Percentiles rank a stretch among this genome's conserved stretches.
phyloP scores from a whole-genome alignment of 202 grass and related monocot species.

The Panicum hallii region DNA sequence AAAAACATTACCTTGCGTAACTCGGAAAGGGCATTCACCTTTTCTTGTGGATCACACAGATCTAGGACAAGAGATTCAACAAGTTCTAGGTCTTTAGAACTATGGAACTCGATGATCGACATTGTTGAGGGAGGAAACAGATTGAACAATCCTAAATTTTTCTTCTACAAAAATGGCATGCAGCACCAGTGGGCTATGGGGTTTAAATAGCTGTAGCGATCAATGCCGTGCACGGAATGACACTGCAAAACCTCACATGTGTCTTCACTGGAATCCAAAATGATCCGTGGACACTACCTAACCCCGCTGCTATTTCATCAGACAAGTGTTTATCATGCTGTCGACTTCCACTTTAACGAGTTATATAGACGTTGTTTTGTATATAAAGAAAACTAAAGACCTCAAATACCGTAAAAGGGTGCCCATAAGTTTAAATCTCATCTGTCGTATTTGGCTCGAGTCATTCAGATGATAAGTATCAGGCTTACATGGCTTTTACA shows the following conservation, averaged over 20 bases:
- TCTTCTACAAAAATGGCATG: not conserved
- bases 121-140: not conserved
- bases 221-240: not conserved
- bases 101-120: not conserved
- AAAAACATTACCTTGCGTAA: slow-evolving; percentile 30
- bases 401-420: not conserved
- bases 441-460: not conserved
- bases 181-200: not conserved
- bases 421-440: not conserved
- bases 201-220: slow-evolving; percentile 11
- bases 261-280: slow-evolving; percentile 27
- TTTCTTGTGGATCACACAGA: slow-evolving; percentile 20
- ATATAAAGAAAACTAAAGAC: slow-evolving; percentile 22
- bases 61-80: slow-evolving; percentile 36
- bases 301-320: not conserved
- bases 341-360: slow-evolving; percentile 36
- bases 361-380: not conserved
- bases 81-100: not conserved
- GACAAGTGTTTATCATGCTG: not conserved
- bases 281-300: not conserved
- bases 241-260: slow-evolving; percentile 19
- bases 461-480: slow-evolving; percentile 18
- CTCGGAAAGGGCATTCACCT: slow-evolving; percentile 8
- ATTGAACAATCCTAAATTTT: not conserved
- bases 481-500: not conserved